phyloP scores from a whole-genome alignment of 345 rosid genomes.

The Ceriops zippeliana region DNA sequence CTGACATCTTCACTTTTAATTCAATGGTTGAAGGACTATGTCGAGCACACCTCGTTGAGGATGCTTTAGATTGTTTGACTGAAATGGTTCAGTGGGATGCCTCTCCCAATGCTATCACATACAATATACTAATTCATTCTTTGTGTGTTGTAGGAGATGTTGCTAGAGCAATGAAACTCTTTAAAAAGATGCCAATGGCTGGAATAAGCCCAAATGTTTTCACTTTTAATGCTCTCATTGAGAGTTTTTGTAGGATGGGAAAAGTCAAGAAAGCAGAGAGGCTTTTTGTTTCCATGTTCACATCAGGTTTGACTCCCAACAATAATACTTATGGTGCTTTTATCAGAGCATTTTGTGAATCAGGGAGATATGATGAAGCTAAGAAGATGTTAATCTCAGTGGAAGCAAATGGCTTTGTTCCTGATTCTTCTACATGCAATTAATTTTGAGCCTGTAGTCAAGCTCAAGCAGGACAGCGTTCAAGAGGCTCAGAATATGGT shows the following conservation, averaged over 20 bases:
- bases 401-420: slow-evolving; percentile 60
- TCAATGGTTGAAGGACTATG: slow-evolving; percentile 75
- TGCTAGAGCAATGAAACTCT: slow-evolving; percentile 46
- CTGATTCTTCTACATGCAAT: slow-evolving; percentile 52
- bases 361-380: slow-evolving; percentile 55
- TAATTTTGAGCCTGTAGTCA: slow-evolving; percentile 31
- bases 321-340: slow-evolving; percentile 50
- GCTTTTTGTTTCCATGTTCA: slow-evolving; percentile 47
- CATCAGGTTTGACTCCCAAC: slow-evolving; percentile 61
- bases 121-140: slow-evolving; percentile 61
- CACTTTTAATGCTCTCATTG: slow-evolving; percentile 64
- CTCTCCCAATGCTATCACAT: slow-evolving; percentile 62
- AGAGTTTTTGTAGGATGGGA: slow-evolving; percentile 53
- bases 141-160: slow-evolving; percentile 53
- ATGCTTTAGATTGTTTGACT: slow-evolving; percentile 73
- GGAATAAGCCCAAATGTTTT: slow-evolving; percentile 58
- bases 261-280: slow-evolving; percentile 55
- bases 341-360: slow-evolving; percentile 49
- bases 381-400: slow-evolving; percentile 47
- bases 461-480: slow-evolving; percentile 17
- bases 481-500: slow-evolving; percentile 32
- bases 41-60: slow-evolving; percentile 50
- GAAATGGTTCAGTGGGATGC: slow-evolving; percentile 89
- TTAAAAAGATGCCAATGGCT: slow-evolving; percentile 54
- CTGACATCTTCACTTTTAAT: slow-evolving; percentile 77